Evolutionary conservation across 73 alveolate species (phyloP).

Genomic region (Symbiodinium natans): DNA sequence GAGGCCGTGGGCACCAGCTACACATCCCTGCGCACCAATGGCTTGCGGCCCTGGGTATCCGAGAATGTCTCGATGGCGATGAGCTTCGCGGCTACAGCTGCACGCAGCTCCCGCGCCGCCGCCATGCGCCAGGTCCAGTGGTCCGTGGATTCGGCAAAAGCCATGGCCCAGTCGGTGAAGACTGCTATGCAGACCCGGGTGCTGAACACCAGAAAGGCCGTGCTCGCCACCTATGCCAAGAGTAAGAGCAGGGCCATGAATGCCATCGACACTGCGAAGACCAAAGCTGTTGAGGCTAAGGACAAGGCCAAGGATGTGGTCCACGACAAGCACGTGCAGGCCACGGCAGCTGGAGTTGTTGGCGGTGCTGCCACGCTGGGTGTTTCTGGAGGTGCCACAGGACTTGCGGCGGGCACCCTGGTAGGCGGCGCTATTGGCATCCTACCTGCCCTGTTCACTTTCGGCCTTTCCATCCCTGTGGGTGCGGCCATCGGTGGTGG

Average conservation of each 20-base stretch:
- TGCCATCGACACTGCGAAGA: no score
- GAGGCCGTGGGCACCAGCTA: not conserved
- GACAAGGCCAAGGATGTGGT: constrained; percentile 22
- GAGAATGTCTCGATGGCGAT: not conserved
- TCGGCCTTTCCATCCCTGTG: constrained; percentile 90
- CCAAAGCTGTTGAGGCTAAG: not conserved
- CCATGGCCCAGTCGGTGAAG: not conserved
- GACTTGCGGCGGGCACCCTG: constrained; percentile 18
- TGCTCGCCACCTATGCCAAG: not conserved
- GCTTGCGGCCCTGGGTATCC: not conserved
- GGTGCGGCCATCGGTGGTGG: constrained; percentile 91
- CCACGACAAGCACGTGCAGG: constrained; percentile 79
- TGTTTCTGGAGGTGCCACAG: constrained; percentile 42
- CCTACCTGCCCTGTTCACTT: constrained; percentile 4
- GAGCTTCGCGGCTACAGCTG: not conserved
- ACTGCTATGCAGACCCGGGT: not conserved
- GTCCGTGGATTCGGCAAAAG: not conserved
- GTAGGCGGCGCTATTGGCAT: not conserved
- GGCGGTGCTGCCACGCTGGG: constrained; percentile 70
- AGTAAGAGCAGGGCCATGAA: not conserved
- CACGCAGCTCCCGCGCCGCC: not conserved
- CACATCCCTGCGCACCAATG: not conserved
- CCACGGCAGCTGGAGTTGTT: constrained; percentile 48
- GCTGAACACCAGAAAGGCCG: not conserved
- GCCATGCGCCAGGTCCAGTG: not conserved